Percentiles rank a stretch among this genome's conserved stretches.
Evolutionary conservation across 306 rosid genomes (phyloP).

Genomic region (Citrullus amarus): DNA sequence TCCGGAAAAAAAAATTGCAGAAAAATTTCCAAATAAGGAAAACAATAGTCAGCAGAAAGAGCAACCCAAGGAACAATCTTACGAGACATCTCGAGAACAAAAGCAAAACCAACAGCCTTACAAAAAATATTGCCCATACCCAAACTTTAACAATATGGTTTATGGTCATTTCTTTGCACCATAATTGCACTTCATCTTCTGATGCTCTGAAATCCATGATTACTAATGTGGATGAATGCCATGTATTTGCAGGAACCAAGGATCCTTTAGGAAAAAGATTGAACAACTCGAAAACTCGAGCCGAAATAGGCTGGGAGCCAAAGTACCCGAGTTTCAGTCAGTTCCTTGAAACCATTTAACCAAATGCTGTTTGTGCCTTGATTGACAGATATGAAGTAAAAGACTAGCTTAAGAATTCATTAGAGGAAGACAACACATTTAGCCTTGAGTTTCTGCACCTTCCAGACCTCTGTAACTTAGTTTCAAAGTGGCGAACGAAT

Average conservation of each 20-base stretch:
- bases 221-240: not conserved
- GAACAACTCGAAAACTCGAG: constrained; percentile 69
- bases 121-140: no score
- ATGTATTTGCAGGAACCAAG: constrained; percentile 38
- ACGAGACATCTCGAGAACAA: no score
- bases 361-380: not conserved
- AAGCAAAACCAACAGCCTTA: no score
- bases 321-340: constrained; percentile 64
- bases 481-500: not conserved
- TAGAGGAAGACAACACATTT: not conserved
- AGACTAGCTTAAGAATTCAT: not conserved
- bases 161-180: not conserved
- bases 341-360: constrained; percentile 53
- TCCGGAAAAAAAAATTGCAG: no score
- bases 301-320: constrained; percentile 86
- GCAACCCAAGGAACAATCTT: no score
- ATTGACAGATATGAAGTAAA: not conserved
- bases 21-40: no score
- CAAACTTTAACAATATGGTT: not conserved
- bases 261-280: constrained; percentile 86
- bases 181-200: not conserved
- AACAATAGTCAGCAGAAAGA: no score
- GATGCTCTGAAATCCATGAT: not conserved
- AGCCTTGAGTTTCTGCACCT: not conserved
- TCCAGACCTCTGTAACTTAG: not conserved